Percentiles rank a stretch among this genome's conserved stretches.
These are phyloP conservation scores for Suillus weaverae DNA, from an alignment of 768 basidiomycete species.

Conservation along the genomic window DNA sequence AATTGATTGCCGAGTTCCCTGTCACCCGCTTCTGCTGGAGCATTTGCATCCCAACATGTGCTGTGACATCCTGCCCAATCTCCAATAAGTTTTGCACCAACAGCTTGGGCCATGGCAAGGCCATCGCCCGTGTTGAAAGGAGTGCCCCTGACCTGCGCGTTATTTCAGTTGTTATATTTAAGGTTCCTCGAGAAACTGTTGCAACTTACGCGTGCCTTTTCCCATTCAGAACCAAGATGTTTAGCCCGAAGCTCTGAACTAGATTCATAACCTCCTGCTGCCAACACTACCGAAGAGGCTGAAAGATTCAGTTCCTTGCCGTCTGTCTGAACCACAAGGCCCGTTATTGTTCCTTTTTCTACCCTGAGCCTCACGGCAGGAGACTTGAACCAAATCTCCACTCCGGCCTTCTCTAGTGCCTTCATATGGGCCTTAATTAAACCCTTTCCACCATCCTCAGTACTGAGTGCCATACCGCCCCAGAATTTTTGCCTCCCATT, in stretches of 20 bases:
- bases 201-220: conserved; percentile 48
- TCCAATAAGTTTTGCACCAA: conserved; percentile 58
- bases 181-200: neutral
- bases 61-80: conserved; percentile 74
- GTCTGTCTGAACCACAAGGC: conserved; percentile 44
- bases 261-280: conserved; percentile 69
- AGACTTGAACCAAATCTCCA: conserved; percentile 59
- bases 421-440: conserved; percentile 55
- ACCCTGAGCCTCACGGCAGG: conserved; percentile 39
- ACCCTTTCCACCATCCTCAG: conserved; percentile 69
- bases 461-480: conserved; percentile 65
- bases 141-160: conserved; percentile 60
- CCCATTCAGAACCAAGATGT: conserved; percentile 61
- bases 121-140: conserved; percentile 74
- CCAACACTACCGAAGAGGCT: conserved; percentile 53
- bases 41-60: conserved; percentile 70
- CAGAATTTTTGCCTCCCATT: conserved; percentile 64
- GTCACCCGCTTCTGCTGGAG: conserved; percentile 49
- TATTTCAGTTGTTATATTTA: neutral
- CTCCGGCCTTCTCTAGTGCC: conserved; percentile 48
- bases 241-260: conserved; percentile 49
- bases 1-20: conserved; percentile 65
- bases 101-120: conserved; percentile 47
- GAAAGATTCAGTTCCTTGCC: conserved; percentile 39
- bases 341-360: conserved; percentile 41